Base-by-base conservation (phyloP, 495 filamentous ascomycete genomes). In the Immersiella caudata region DNA sequence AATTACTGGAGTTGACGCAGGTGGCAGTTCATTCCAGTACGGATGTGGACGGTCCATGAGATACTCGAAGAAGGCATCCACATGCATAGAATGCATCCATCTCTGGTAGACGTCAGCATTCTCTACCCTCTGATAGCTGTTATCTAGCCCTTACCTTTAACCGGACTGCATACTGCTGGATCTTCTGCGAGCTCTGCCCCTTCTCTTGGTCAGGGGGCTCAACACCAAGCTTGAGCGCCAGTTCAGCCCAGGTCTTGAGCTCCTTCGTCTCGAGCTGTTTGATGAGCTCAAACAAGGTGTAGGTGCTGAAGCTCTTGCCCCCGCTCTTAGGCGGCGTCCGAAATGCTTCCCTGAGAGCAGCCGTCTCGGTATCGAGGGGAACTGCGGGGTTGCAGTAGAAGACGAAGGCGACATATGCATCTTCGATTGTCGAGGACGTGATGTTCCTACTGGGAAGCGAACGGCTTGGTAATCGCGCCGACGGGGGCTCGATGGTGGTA, bases 61-160 rank as follows among this genome's bases (percentile, higher is more conserved):
- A 74, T 92, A 97, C 72, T 97, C 93, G 75, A 97, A 97, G 75
- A 97, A 99, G 20, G 94, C 91, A 83, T 97, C 93, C 22, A 99
- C 87, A 74, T 97, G 95, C 92, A 97, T 96, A 0, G 95, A 94
- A 73, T 92, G 93, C 92, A 99, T 95, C 95, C 95, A 99, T 66
- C 95, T 87, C 91, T 97, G 33, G 52, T 8, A 6, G 20, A 25
- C 67, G 62, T 63, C 64, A 16, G 26, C 64, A 2, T 18, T 5
- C 11, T 46, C 33, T 46, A 12, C 40, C 2, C 40, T 12, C 18
- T 55, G 50, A 16, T 54, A 50, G 9, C 6, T 6, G 18, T 50
- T 11, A 60, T 21, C 14, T n/a, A 63, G 22, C 9, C 74, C 81
- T 67, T 81, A 94, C 93, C 87, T 97, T 98, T 52, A 98, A 80